A percentile compares a stretch with the other conserved stretches of the same genome.
phyloP scores from a whole-genome alignment of 1,284 basidiomycete species.

The Sparassis latifolia region DNA sequence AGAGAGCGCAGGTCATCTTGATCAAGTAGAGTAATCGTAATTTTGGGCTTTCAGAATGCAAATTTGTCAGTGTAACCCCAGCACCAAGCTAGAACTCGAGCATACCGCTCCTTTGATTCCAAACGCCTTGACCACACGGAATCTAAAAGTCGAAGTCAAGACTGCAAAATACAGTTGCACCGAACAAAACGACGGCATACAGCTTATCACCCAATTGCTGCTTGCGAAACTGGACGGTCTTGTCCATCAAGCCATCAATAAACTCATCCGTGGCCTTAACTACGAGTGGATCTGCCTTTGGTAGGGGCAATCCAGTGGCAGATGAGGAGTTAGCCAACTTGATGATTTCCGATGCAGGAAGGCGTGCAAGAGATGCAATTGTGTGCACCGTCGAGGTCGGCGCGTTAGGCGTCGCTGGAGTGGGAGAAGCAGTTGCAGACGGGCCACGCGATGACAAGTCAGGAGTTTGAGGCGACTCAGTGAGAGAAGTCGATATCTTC shows the following conservation, averaged over 20 bases:
- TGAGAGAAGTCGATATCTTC: constrained; percentile 38
- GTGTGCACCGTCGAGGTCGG: constrained; percentile 18
- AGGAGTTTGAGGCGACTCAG: constrained; percentile 60
- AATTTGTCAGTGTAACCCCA: constrained; percentile 3
- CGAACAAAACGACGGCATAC: constrained; percentile 31
- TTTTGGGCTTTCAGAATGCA: constrained; percentile 50
- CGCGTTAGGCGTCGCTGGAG: constrained; percentile 36
- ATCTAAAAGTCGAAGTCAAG: constrained; percentile 33
- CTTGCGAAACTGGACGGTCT: constrained; percentile 66
- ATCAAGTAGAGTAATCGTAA: constrained; percentile 78
- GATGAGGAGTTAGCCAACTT: constrained; percentile 48
- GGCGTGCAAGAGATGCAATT: constrained; percentile 51
- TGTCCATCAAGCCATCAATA: constrained; percentile 62
- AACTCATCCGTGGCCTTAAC: constrained; percentile 72
- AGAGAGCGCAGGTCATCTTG: constrained; percentile 78
- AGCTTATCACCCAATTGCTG: constrained; percentile 78
- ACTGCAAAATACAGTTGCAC: neutral
- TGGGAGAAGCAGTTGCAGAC: constrained; percentile 62
- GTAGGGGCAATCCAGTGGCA: constrained; percentile 55
- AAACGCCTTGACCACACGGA: constrained; percentile 72
- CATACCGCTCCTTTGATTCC: constrained; percentile 75
- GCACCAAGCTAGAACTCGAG: constrained; percentile 9
- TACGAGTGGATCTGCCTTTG: constrained; percentile 65
- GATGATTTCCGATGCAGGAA: constrained; percentile 70
- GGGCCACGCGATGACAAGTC: constrained; percentile 67